Evolutionary conservation across 2,329 filamentous ascomycete genomes (phyloP), one percentile per base, ranked within the genome.

Genomic region (Sordariomycetes sp.): DNA sequence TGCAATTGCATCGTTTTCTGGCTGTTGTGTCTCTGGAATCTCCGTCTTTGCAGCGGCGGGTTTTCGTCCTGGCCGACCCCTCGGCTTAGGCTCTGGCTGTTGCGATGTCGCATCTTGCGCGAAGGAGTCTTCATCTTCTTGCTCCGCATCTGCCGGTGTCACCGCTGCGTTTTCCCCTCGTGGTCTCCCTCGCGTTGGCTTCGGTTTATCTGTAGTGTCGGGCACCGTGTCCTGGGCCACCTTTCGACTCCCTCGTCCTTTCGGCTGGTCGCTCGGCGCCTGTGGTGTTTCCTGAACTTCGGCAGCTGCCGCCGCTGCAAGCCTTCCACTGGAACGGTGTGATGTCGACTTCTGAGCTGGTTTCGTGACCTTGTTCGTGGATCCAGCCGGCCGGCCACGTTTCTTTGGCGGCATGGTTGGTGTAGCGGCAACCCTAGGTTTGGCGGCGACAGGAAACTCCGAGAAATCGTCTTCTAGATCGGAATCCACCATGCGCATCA

Each of bases 281-380:
- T 24, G 20, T 13, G 15, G 22, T 10, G 20, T 42, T 17, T 45
- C 24, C 50, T 20, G n/a, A 3, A 39, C 53, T 22, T 53, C 55
- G 10, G 36, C 39, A 10, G 25, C 32, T 12, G 42, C 39, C 13
- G 52, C 52, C 10, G 56, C 25, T 2, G 56, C 56, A 25, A 54
- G 32, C 17, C 52, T 35, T 17, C 42, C 52, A 28, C 51, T 58
- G n/a, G 28, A 36, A 10, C 52, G 39, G 20, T 24, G 52, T 17
- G 24, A 17, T n/a, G n/a, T 7, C 10, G 34, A 15, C 36, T 58
- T 54, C 35, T 50, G 56, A 10, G 52, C 52, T 8, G 56, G 56
- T 34, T 58, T 58, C 42, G 56, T 51, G 35, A 58, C 52, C 42
- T 54, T 58, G 52, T 58, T 58, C 13, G 56, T 35, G 15, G 55